Evolutionary conservation across 768 basidiomycete genomes (phyloP).

Genomic region (Multifurca ochricompacta): DNA sequence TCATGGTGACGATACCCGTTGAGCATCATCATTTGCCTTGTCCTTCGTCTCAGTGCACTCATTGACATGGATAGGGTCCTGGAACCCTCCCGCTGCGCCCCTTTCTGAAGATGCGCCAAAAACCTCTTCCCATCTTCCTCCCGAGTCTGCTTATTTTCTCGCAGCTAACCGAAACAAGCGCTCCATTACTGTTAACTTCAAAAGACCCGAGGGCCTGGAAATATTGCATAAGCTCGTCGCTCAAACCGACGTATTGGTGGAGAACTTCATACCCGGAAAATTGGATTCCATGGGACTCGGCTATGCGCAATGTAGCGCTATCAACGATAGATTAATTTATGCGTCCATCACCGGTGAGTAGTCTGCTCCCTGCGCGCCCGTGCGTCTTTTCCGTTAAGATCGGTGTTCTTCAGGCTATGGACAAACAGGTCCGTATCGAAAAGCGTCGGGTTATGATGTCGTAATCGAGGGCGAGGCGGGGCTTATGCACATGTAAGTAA

Average conservation of each 20-base stretch:
- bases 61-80: conserved; percentile 22
- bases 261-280: conserved; percentile 85
- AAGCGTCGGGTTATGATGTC: conserved; percentile 84
- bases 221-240: conserved; percentile 65
- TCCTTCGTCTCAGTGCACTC: not conserved
- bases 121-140: conserved; percentile 58
- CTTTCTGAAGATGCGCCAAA: conserved; percentile 36
- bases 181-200: conserved; percentile 86
- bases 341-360: conserved; percentile 76
- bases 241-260: conserved; percentile 78
- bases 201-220: conserved; percentile 64
- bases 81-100: conserved; percentile 35
- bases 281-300: conserved; percentile 78
- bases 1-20: conserved; percentile 85
- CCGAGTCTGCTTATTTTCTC: conserved; percentile 92
- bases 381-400: not conserved
- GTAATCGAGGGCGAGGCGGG: conserved; percentile 64
- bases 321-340: conserved; percentile 81
- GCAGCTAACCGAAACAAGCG: conserved; percentile 84
- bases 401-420: conserved; percentile 51
- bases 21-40: conserved; percentile 20
- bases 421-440: conserved; percentile 83
- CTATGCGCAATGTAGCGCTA: conserved; percentile 67
- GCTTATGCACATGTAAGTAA: conserved; percentile 81
- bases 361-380: conserved; percentile 10